Evolutionary conservation across 2,329 filamentous ascomycete genomes (phyloP), one percentile per base, ranked within the genome.

Genomic region (Microcera coccophila): DNA sequence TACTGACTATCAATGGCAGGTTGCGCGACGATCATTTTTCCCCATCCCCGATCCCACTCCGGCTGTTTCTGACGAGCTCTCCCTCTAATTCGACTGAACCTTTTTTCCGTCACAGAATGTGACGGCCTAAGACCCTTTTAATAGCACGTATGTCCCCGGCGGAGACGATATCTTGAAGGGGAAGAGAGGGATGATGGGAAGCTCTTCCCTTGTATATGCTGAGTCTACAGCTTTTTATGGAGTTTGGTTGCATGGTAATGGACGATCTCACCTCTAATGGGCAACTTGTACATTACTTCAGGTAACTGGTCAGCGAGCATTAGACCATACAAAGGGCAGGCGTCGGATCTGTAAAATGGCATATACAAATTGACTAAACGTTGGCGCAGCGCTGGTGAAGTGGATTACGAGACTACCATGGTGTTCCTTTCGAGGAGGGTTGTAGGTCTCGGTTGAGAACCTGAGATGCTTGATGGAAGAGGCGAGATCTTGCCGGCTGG

Each of bases 221-320:
- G 58, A 54, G 39, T 45, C 39, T 55, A 59, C 54, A 60, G 54
- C 50, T 48, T 55, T n/a, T 39, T 55, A 44, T 44, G 57, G 57
- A 57, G 57, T 60, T 57, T 56, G 55, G 57, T 50, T 53, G 54
- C 57, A 58, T 71, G 66, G 65, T 64, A 65, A 70, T 66, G 66
- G 68, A 72, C 66, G 65, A 73, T 76, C 71, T 73, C 74, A 74
- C 70, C 72, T 74, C 73, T 65, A 62, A 67, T 69, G 64, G 67
- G 63, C 61, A 55, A 66, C 59, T 20, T 76, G 71, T 75, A 76
- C 67, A 73, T 66, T 75, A 75, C 63, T 65, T 61, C 59, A 57
- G 64, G 63, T 57, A 64, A 39, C 57, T 48, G 62, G 62, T 59
- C 62, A 64, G 64, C 65, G 65, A 68, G 66, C 66, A 70, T 69